These are phyloP conservation scores for Aegilops umbellulata DNA, from an alignment of 176 grass and related monocot species.

Conservation along the genomic window DNA sequence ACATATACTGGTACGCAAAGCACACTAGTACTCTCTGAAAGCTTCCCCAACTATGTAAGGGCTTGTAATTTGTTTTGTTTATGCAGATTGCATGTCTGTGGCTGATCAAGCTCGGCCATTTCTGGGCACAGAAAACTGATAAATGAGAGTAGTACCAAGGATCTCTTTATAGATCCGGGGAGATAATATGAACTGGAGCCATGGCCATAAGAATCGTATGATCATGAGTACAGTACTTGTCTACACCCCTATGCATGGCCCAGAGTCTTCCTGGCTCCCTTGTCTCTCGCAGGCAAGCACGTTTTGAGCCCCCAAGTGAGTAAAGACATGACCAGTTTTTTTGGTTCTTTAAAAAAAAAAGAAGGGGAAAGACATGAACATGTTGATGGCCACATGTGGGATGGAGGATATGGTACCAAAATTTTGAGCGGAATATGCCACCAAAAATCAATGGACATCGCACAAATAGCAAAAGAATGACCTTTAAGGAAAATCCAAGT, in stretches of 20 bases:
- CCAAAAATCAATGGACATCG: neutral
- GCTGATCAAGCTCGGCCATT: neutral
- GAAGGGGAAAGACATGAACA: neutral
- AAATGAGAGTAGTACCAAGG: neutral
- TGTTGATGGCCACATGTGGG: neutral
- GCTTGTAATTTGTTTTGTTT: neutral
- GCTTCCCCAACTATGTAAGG: neutral
- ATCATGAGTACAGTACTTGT: conserved; percentile 11
- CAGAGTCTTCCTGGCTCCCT: conserved; percentile 12
- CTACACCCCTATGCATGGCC: conserved; percentile 20
- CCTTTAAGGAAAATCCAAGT: neutral
- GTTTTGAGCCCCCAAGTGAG: conserved; percentile 32
- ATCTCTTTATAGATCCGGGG: conserved; percentile 33
- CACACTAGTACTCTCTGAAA: neutral
- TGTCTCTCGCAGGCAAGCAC: conserved; percentile 40
- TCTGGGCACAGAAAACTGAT: conserved; percentile 14
- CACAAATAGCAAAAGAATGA: neutral
- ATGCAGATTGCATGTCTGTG: neutral
- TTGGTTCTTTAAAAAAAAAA: neutral
- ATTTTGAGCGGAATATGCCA: neutral
- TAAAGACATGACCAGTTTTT: neutral
- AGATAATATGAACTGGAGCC: conserved; percentile 20
- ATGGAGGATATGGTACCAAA: neutral
- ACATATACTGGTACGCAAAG: neutral
- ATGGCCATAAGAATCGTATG: conserved; percentile 37